These are phyloP conservation scores for Colletotrichum australisinense DNA, from an alignment of 2,329 filamentous ascomycete species.

Conservation along the genomic window DNA sequence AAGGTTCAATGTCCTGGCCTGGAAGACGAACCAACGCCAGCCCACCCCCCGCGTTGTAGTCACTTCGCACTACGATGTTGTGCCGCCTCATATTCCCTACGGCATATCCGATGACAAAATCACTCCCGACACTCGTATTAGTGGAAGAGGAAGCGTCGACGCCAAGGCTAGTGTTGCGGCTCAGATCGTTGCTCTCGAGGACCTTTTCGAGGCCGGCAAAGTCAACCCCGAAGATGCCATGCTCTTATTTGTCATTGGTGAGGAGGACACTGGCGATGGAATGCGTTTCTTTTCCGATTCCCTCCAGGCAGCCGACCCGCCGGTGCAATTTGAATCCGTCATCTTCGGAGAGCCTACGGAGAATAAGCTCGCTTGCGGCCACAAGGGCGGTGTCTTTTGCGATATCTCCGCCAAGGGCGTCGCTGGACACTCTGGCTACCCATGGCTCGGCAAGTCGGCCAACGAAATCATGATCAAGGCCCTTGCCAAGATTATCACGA, in stretches of 20 bases:
- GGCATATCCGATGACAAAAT: constrained; percentile 60
- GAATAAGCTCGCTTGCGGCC: constrained; percentile 85
- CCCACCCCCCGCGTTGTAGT: constrained; percentile 71
- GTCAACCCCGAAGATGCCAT: constrained; percentile 64
- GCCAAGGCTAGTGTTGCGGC: constrained; percentile 78
- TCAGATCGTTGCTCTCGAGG: constrained; percentile 75
- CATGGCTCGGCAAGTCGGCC: constrained; percentile 87
- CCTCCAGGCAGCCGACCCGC: constrained; percentile 45
- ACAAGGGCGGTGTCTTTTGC: constrained; percentile 86
- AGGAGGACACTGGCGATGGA: constrained; percentile 84
- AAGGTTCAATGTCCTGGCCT: constrained; percentile 84
- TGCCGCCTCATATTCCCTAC: constrained; percentile 80
- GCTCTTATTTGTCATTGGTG: constrained; percentile 80
- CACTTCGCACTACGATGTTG: constrained; percentile 85
- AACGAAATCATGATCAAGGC: constrained; percentile 85
- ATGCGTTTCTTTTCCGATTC: constrained; percentile 71
- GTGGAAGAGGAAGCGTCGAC: constrained; percentile 80
- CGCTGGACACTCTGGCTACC: constrained; percentile 90
- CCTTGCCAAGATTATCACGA: constrained; percentile 71
- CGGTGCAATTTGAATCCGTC: constrained; percentile 68
- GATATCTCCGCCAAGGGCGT: constrained; percentile 76
- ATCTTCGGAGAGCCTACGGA: constrained; percentile 97
- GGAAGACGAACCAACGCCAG: constrained; percentile 56
- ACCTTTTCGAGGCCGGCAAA: constrained; percentile 57
- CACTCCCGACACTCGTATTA: constrained; percentile 64